A percentile compares a stretch with the other conserved stretches of the same genome.
Evolutionary conservation across 2,329 filamentous ascomycete genomes (phyloP).

Genomic region (Cephalotrichum gorgonifer): DNA sequence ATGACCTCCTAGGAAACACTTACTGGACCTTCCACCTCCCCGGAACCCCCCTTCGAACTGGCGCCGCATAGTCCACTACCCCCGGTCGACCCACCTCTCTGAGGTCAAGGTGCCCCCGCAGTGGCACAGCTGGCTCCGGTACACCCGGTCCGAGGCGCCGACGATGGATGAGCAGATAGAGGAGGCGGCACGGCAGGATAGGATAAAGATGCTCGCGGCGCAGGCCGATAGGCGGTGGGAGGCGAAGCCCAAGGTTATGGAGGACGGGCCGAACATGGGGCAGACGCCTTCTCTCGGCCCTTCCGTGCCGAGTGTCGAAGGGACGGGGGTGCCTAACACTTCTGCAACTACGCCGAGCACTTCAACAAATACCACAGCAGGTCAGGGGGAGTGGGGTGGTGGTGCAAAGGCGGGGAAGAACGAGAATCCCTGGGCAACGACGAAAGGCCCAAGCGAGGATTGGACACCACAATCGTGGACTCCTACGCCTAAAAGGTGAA

Average conservation of each 20-base stretch:
- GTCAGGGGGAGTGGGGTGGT: constrained; percentile 3
- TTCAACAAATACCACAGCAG: too few relatives aligned
- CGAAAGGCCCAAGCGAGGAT: constrained; percentile 45
- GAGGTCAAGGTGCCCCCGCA: constrained; percentile 47
- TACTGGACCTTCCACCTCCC: constrained; percentile 55
- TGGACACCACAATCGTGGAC: constrained; percentile 59
- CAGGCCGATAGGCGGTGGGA: constrained; percentile 55
- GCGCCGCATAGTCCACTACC: constrained; percentile 54
- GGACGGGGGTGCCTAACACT: not conserved
- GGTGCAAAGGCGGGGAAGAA: constrained; percentile 9
- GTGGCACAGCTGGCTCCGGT: constrained; percentile 61
- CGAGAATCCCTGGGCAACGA: constrained; percentile 49
- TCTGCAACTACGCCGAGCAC: constrained; percentile 1
- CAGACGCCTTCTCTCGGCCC: constrained; percentile 8
- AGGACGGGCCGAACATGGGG: constrained; percentile 24
- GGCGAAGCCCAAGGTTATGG: constrained; percentile 38
- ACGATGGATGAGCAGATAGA: constrained; percentile 43
- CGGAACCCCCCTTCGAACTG: constrained; percentile 28
- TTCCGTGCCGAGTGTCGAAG: constrained; percentile 6
- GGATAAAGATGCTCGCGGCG: constrained; percentile 45
- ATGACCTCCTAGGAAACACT: constrained; percentile 56
- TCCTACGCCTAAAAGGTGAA: constrained; percentile 27
- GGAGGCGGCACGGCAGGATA: constrained; percentile 41
- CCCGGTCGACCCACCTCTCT: constrained; percentile 39
- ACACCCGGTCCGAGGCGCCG: constrained; percentile 45